Evolutionary conservation across 163 green algal species (phyloP).

Genomic region (Scenedesmus sp.): DNA sequence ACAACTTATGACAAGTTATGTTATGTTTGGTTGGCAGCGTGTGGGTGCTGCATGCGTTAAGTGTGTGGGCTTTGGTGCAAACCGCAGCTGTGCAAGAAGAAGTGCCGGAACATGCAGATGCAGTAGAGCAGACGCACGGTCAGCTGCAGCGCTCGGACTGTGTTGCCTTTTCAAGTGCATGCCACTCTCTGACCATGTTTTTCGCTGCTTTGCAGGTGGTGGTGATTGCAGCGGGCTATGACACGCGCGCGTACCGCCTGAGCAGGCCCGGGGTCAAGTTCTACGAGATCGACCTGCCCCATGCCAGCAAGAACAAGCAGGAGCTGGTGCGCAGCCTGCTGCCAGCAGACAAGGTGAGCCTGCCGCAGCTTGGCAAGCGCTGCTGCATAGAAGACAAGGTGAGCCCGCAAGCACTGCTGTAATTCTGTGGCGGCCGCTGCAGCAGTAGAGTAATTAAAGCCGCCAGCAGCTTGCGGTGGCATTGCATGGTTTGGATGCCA

Average conservation of each 20-base stretch:
- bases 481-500: too few relatives aligned
- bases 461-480: background rate
- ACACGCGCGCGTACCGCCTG: slow-evolving; percentile 80
- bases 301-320: slow-evolving; percentile 69
- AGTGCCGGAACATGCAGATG: too few relatives aligned
- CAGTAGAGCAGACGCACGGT: too few relatives aligned
- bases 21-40: background rate
- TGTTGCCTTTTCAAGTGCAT: too few relatives aligned
- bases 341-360: slow-evolving; percentile 30
- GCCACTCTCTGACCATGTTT: background rate
- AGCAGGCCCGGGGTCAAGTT: slow-evolving; percentile 53
- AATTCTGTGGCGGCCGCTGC: background rate
- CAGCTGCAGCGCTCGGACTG: too few relatives aligned
- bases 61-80: too few relatives aligned
- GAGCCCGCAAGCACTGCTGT: background rate
- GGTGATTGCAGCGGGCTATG: slow-evolving; percentile 77
- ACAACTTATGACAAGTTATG: background rate
- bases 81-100: too few relatives aligned
- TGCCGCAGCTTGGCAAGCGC: background rate
- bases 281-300: slow-evolving; percentile 78
- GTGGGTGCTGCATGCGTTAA: too few relatives aligned
- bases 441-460: background rate
- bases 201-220: slow-evolving; percentile 62
- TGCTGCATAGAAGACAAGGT: slow-evolving; percentile 12
- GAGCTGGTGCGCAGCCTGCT: slow-evolving; percentile 67